phyloP scores from a whole-genome alignment of 306 rosid genomes.

The Cicer arietinum region DNA sequence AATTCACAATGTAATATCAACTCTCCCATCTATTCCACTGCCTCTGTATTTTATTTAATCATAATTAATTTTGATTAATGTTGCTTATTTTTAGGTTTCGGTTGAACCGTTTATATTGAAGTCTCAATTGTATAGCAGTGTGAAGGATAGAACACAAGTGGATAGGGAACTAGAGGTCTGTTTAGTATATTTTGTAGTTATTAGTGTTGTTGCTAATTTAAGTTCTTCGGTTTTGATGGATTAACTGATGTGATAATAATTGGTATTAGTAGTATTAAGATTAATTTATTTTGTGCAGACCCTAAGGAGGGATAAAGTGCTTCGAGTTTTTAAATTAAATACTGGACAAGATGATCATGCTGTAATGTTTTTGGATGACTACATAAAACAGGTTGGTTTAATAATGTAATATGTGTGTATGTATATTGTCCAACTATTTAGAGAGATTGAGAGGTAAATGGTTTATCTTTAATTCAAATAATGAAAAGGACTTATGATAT shows the following conservation, averaged over 20 bases:
- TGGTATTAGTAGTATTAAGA: neutral
- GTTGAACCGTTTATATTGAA: conserved; percentile 79
- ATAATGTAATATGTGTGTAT: neutral
- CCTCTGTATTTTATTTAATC: neutral
- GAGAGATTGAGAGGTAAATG: neutral
- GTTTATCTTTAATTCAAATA: neutral
- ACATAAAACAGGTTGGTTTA: conserved; percentile 73
- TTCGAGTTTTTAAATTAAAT: conserved; percentile 84
- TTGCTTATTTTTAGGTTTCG: conserved; percentile 61
- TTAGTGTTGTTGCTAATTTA: neutral
- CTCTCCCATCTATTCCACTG: neutral
- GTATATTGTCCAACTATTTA: too few species aligned
- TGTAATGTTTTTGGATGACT: conserved; percentile 82
- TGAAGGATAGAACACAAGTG: conserved; percentile 85
- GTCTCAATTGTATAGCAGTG: conserved; percentile 93
- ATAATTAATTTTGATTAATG: conserved; percentile 18
- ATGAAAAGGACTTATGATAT: neutral
- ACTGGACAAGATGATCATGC: conserved; percentile 96
- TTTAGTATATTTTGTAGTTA: conserved; percentile 22
- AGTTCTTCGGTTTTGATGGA: neutral
- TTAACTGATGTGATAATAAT: conserved; percentile 26
- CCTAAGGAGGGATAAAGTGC: conserved; percentile 77
- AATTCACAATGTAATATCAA: conserved; percentile 56
- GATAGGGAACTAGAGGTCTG: conserved; percentile 91
- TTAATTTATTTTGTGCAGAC: conserved; percentile 58